Conservation (phyloP, 2,329 filamentous ascomycete species). For the Colletotrichum lupini region DNA sequence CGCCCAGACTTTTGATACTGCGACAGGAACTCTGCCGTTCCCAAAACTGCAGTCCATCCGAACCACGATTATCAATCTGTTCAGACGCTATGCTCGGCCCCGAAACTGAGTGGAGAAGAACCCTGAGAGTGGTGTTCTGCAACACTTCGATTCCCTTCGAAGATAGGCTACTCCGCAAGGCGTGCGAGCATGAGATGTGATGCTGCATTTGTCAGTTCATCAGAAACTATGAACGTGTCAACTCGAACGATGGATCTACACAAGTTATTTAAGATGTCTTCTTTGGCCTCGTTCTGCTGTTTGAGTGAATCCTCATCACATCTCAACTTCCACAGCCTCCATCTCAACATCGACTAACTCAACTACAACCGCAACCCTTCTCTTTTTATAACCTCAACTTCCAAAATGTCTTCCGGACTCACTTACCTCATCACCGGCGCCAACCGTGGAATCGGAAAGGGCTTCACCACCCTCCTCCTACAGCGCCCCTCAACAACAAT, state of each 20-base stretch:
- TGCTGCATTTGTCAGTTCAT: neutral
- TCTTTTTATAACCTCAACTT: no score
- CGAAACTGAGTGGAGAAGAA: neutral
- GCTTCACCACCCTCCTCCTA: conserved; percentile 17
- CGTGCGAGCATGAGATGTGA: neutral
- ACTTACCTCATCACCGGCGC: conserved; percentile 49
- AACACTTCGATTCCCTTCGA: neutral
- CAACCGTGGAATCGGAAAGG: conserved; percentile 30
- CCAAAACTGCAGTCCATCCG: neutral
- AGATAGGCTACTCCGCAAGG: neutral
- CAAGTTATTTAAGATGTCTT: neutral
- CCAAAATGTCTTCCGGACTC: conserved; percentile 44
- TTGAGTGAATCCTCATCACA: neutral
- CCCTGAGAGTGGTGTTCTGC: neutral
- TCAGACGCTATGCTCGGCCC: neutral
- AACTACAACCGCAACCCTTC: neutral
- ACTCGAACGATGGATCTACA: neutral
- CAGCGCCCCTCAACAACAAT: conserved; percentile 43
- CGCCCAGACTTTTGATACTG: neutral
- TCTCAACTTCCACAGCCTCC: neutral
- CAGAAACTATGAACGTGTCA: neutral
- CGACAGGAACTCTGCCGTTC: neutral
- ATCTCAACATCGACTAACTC: neutral
- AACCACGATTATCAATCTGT: neutral
- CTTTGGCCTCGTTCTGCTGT: neutral